A percentile compares a stretch with the other conserved stretches of the same genome.
phyloP scores from a whole-genome alignment of 805 yeast genomes.

The Aciculoconidium aculeatum region DNA sequence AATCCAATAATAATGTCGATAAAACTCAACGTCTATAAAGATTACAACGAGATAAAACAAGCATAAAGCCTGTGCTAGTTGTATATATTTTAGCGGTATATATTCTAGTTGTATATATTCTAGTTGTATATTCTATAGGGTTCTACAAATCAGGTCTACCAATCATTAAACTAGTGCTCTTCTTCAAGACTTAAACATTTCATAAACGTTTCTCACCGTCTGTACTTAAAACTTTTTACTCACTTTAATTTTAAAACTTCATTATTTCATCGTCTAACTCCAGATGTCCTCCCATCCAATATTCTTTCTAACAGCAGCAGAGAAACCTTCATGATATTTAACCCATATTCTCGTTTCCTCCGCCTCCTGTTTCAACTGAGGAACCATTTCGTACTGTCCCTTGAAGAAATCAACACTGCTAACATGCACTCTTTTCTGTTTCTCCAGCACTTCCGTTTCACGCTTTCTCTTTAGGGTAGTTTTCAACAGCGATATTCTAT shows the following conservation, averaged over 20 bases:
- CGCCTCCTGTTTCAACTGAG: conserved; percentile 19
- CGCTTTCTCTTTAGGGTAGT: conserved; percentile 11
- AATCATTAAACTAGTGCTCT: too few species aligned
- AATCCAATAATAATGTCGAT: too few species aligned
- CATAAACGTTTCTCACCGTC: neutral
- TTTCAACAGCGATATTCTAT: conserved; percentile 12
- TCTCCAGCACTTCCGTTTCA: conserved; percentile 21
- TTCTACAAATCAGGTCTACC: too few species aligned
- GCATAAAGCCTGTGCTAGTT: too few species aligned
- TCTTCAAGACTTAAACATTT: too few species aligned
- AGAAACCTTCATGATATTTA: conserved; percentile 87
- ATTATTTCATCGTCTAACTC: conserved; percentile 13
- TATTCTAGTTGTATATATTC: too few species aligned
- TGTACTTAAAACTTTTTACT: neutral
- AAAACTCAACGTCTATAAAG: too few species aligned
- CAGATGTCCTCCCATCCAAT: conserved; percentile 73
- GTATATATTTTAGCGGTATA: too few species aligned
- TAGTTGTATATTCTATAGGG: too few species aligned
- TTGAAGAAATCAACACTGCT: conserved; percentile 36
- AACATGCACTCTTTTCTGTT: conserved; percentile 20
- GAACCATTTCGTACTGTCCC: conserved; percentile 28
- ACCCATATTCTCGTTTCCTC: conserved; percentile 61
- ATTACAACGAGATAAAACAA: too few species aligned
- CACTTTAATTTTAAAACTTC: neutral
- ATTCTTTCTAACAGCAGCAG: conserved; percentile 83